These are phyloP conservation scores for Akanthomyces dipterigenus DNA, from an alignment of 2,329 filamentous ascomycete species.

Conservation along the genomic window DNA sequence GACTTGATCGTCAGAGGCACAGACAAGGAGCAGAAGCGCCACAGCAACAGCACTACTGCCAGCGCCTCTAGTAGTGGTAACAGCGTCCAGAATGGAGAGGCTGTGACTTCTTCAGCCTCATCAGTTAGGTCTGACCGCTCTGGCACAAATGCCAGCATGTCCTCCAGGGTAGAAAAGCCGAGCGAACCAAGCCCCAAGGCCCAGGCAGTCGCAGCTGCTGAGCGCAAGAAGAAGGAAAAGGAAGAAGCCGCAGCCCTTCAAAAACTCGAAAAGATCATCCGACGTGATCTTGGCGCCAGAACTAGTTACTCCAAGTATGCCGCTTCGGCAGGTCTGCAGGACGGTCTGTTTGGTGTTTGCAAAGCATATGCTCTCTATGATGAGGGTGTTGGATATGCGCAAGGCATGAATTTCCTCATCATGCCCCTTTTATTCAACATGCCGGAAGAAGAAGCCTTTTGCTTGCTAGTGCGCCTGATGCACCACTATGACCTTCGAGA, in stretches of 20 bases:
- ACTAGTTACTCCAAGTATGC: conserved; percentile 98
- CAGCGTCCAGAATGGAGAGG: conserved; percentile 56
- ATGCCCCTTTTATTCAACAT: conserved; percentile 98
- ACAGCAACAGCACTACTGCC: conserved; percentile 46
- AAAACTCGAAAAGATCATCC: conserved; percentile 87
- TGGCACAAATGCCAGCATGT: conserved; percentile 47
- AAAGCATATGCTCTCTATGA: conserved; percentile 97
- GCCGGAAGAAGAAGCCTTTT: conserved; percentile 96
- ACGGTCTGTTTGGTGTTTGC: conserved; percentile 89
- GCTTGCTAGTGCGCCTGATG: conserved; percentile 87
- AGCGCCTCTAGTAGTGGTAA: conserved; percentile 48
- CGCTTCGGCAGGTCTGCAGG: conserved; percentile 82
- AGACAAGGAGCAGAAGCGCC: conserved; percentile 65
- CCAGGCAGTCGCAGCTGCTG: conserved; percentile 56
- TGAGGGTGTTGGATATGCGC: conserved; percentile 89
- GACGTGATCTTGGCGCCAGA: conserved; percentile 80
- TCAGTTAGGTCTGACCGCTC: conserved; percentile 77
- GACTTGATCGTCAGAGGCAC: conserved; percentile 75
- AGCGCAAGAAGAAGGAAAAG: conserved; percentile 71
- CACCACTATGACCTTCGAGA: conserved; percentile 91
- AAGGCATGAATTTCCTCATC: conserved; percentile 97
- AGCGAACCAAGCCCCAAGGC: conserved; percentile 58
- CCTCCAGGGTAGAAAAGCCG: conserved; percentile 54
- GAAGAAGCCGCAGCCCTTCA: conserved; percentile 66
- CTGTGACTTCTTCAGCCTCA: conserved; percentile 69